Base-by-base conservation (phyloP, 352 stramenopile genomes). In the Saprolegnia parasitica region DNA sequence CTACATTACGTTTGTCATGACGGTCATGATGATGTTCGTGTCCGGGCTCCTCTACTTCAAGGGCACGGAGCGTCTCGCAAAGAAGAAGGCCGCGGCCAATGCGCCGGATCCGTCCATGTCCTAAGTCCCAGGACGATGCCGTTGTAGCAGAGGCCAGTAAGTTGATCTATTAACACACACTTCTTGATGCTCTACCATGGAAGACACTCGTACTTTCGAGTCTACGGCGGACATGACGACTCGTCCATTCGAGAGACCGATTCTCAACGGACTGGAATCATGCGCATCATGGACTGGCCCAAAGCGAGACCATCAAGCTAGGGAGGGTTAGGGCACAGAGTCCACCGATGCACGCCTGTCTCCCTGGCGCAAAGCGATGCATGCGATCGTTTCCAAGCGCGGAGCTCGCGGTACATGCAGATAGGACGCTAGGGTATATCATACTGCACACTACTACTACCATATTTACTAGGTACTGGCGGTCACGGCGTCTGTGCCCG, bases 1-100 rank as follows among this genome's bases (percentile, higher is more conserved):
- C 68, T 89, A 88, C 73, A 93, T 90, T 62, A 79, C 79, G 8
- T 93, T 91, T 56, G 89, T 90, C 54, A 73, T 93, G 54, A 78
- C 83, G 49, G 74, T 93, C 50, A 78, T 76, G 46, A 78, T 93
- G 66, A 81, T 93, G 23, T 75, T 81, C 15, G 83, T 87, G 21
- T 87, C 81, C 56, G 73, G 75, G 16, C 79, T 88, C 77, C 56
- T 93, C 66, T 80, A 90, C 55, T 79, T 78, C 74, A 91, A 89
- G 79, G 83, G 91, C 62, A 83, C 78, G 71, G 72, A 73, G 61
- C 52, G 52, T 20, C 24, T 60, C n/a, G 52, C 52, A 1, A n/a
- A 16, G 13, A 60, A 60, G n/a, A 24, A 3, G 11, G 35, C 24
- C 3, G 13, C 24, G 35, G 24, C n/a, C n/a, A 55, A 55, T 29